Evolutionary conservation across 2,329 filamentous ascomycete genomes (phyloP).

Genomic region (Orbilia brochopaga): DNA sequence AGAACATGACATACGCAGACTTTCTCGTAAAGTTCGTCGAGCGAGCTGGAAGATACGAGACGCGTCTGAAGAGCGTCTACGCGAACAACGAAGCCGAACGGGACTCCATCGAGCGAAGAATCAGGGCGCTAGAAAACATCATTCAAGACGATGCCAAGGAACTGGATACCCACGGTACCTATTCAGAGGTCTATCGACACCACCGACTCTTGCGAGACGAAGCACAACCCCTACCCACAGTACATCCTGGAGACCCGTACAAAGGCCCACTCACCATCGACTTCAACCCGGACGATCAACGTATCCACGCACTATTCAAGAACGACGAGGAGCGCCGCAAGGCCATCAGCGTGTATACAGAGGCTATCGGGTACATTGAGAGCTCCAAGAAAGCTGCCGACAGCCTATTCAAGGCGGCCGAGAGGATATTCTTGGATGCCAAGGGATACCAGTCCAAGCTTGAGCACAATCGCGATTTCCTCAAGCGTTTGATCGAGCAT

Average conservation of each 20-base stretch:
- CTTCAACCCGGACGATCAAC: slow-evolving; percentile 25
- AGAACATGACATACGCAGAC: too few species aligned
- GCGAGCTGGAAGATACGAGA: not conserved
- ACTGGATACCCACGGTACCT: slow-evolving; percentile 15
- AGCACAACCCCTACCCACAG: slow-evolving; percentile 4
- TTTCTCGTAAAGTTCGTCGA: slow-evolving; percentile 9
- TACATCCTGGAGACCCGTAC: slow-evolving; percentile 39
- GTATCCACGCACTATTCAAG: slow-evolving; percentile 22
- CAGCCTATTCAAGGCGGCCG: slow-evolving; percentile 9
- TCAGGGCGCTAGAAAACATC: slow-evolving; percentile 6
- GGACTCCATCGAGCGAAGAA: slow-evolving; percentile 16
- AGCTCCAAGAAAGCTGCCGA: not conserved
- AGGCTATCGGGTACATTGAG: not conserved
- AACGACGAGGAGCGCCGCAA: not conserved
- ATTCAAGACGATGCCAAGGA: slow-evolving; percentile 11
- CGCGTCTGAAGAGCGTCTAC: not conserved
- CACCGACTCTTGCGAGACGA: not conserved
- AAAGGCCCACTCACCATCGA: not conserved
- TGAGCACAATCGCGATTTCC: slow-evolving; percentile 9
- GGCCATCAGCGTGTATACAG: slow-evolving; percentile 1
- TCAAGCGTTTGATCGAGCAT: not conserved
- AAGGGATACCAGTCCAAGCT: slow-evolving; percentile 16
- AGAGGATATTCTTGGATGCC: slow-evolving; percentile 16
- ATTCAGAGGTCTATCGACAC: slow-evolving; percentile 9
- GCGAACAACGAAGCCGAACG: not conserved